A percentile compares a stretch with the other conserved stretches of the same genome.
These are phyloP conservation scores for Gynochthodes officinalis DNA, from an alignment of 257 asterid genomes.

Conservation along the genomic window DNA sequence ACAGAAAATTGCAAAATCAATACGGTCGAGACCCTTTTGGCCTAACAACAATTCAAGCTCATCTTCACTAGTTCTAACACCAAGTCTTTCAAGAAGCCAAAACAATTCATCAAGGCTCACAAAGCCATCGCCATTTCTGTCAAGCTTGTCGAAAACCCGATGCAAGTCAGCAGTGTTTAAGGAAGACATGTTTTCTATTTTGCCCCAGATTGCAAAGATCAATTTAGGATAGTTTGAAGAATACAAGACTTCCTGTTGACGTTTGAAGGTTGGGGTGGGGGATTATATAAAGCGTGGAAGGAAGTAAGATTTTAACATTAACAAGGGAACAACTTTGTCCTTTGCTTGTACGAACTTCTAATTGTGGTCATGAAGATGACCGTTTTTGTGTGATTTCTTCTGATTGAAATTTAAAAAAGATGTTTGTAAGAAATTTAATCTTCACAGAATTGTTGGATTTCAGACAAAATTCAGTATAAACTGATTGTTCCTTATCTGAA, in stretches of 20 bases:
- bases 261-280: neutral
- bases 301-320: neutral
- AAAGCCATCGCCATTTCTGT: slow-evolving; percentile 39
- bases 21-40: slow-evolving; percentile 29
- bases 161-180: slow-evolving; percentile 35
- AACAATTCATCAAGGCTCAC: slow-evolving; percentile 47
- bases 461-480: no score
- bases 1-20: slow-evolving; percentile 45
- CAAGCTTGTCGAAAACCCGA: slow-evolving; percentile 57
- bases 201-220: neutral
- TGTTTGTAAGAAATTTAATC: neutral
- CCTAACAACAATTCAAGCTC: slow-evolving; percentile 57
- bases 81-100: slow-evolving; percentile 36
- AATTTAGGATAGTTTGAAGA: neutral
- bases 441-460: no score
- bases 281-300: neutral
- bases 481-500: neutral
- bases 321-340: neutral
- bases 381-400: neutral
- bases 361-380: neutral
- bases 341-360: neutral
- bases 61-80: slow-evolving; percentile 36
- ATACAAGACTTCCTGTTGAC: neutral
- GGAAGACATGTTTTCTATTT: slow-evolving; percentile 29
- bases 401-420: neutral